Evolutionary conservation across 2,329 filamentous ascomycete species (phyloP).

Genomic region (Neonectria coccinea): DNA sequence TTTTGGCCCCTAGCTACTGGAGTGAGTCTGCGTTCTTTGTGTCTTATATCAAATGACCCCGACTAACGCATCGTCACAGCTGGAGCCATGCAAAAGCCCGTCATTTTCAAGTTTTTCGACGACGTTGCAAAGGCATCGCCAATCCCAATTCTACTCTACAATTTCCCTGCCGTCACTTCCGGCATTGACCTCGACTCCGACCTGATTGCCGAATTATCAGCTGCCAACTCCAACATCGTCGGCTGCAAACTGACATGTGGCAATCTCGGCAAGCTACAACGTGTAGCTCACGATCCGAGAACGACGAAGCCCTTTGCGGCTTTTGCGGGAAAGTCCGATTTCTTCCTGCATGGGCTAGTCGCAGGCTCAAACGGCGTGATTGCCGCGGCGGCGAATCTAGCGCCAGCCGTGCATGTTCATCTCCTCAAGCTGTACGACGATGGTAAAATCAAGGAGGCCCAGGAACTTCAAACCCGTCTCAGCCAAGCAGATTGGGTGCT

Average conservation of each 20-base stretch:
- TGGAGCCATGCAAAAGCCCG: conserved; percentile 55
- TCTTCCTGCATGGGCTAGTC: conserved; percentile 20
- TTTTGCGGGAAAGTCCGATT: conserved; percentile 26
- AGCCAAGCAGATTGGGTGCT: conserved; percentile 23
- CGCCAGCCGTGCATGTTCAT: conserved; percentile 16
- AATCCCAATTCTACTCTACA: conserved; percentile 72
- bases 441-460: conserved; percentile 21
- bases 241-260: conserved; percentile 21
- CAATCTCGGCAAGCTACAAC: conserved; percentile 26
- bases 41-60: background rate
- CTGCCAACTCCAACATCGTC: conserved; percentile 27
- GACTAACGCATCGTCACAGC: conserved; percentile 13
- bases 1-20: conserved; percentile 78
- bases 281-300: conserved; percentile 14
- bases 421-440: conserved; percentile 24
- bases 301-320: conserved; percentile 10
- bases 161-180: conserved; percentile 70
- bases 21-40: conserved; percentile 56
- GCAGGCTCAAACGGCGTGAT: conserved; percentile 27
- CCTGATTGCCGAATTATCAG: conserved; percentile 51
- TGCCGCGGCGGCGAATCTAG: conserved; percentile 17
- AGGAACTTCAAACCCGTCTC: conserved; percentile 13
- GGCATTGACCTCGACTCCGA: conserved; percentile 72
- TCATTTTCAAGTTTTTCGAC: conserved; percentile 69
- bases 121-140: conserved; percentile 68